These are phyloP conservation scores for Takashimella koratensis DNA, from an alignment of 1,284 basidiomycete genomes.

Conservation along the genomic window DNA sequence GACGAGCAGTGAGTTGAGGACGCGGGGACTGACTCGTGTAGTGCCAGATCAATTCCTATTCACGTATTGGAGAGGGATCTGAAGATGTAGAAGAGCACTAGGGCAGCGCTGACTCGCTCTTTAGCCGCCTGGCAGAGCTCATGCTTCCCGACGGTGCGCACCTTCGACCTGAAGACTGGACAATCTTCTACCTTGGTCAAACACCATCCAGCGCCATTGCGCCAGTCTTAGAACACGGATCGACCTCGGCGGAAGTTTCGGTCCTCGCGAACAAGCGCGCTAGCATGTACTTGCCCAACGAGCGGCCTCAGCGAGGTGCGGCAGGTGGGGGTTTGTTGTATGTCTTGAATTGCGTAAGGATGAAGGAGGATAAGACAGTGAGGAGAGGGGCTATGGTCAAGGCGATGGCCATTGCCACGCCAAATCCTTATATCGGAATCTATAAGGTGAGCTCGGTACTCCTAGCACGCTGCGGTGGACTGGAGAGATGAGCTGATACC, in stretches of 20 bases:
- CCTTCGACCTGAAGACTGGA: slow-evolving; percentile 92
- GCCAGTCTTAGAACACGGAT: slow-evolving; percentile 61
- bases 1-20: slow-evolving; percentile 73
- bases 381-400: slow-evolving; percentile 92
- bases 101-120: no score
- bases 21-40: no score
- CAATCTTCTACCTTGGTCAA: slow-evolving; percentile 95
- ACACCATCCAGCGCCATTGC: slow-evolving; percentile 78
- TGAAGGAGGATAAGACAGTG: slow-evolving; percentile 84
- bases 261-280: slow-evolving; percentile 12
- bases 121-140: slow-evolving; percentile 85
- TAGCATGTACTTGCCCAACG: slow-evolving; percentile 18
- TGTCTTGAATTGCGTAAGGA: slow-evolving; percentile 91
- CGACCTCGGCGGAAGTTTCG: slow-evolving; percentile 20
- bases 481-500: background rate
- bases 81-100: no score
- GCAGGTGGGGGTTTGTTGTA: slow-evolving; percentile 65
- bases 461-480: background rate
- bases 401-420: slow-evolving; percentile 92
- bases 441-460: slow-evolving; percentile 67
- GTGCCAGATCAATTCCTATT: no score
- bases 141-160: slow-evolving; percentile 99
- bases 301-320: slow-evolving; percentile 33
- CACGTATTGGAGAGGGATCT: no score
- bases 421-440: slow-evolving; percentile 93